Percentiles rank a stretch among this genome's conserved stretches.
These are phyloP conservation scores for Iberis pinnata DNA, from an alignment of 345 rosid species.

Conservation along the genomic window DNA sequence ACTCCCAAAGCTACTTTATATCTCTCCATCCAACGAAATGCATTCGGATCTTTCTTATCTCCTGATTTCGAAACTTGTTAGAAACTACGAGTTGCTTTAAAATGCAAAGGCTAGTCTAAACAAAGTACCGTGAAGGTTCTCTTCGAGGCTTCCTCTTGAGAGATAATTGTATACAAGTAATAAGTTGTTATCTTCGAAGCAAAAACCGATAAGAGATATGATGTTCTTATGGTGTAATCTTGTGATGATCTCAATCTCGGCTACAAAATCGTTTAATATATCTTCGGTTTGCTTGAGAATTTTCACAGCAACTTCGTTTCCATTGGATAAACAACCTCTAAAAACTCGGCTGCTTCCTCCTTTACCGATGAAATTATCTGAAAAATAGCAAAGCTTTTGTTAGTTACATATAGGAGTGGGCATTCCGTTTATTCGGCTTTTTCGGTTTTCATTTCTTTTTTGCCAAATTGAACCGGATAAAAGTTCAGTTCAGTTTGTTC, in stretches of 20 bases:
- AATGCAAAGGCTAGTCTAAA: background rate
- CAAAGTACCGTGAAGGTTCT: conserved; percentile 78
- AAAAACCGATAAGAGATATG: conserved; percentile 76
- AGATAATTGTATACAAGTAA: conserved; percentile 78
- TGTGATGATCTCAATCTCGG: conserved; percentile 81
- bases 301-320: conserved; percentile 89
- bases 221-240: conserved; percentile 69
- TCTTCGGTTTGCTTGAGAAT: conserved; percentile 70
- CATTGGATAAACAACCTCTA: conserved; percentile 65
- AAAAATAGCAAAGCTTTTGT: conserved; percentile 10
- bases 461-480: too few relatives aligned
- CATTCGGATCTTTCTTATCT: conserved; percentile 41
- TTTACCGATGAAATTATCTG: conserved; percentile 80
- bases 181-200: conserved; percentile 58
- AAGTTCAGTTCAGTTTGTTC: too few relatives aligned
- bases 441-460: too few relatives aligned
- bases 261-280: conserved; percentile 57
- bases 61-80: conserved; percentile 37
- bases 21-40: conserved; percentile 75
- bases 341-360: conserved; percentile 95
- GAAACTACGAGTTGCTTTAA: background rate
- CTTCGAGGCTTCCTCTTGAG: conserved; percentile 90
- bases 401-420: background rate
- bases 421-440: too few relatives aligned
- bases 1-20: conserved; percentile 81